These are phyloP conservation scores for Sequoia sempervirens DNA, from an alignment of 75 land plant genomes.

Conservation along the genomic window DNA sequence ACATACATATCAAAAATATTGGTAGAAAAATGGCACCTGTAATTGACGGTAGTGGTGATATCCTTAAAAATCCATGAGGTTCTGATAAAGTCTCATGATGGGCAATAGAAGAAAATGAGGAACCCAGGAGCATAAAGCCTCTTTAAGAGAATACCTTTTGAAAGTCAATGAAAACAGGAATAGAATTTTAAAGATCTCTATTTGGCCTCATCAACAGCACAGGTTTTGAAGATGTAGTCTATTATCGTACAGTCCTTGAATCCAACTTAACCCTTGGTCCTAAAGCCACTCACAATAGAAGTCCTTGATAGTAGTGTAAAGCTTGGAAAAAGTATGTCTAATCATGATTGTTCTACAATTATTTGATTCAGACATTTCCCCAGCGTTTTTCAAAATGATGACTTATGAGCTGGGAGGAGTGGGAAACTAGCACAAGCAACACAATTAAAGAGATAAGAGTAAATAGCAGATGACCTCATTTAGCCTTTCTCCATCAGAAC, in stretches of 20 bases:
- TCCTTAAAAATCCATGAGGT: neutral
- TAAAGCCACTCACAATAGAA: neutral
- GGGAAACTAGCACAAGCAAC: too few relatives aligned
- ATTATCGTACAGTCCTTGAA: neutral
- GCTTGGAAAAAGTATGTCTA: neutral
- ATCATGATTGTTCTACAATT: neutral
- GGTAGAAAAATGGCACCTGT: neutral
- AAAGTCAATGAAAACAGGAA: neutral
- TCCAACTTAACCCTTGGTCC: neutral
- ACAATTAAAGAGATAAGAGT: too few relatives aligned
- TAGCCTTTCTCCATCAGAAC: too few relatives aligned
- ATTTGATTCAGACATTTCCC: neutral
- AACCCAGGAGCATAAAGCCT: neutral
- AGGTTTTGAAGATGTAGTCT: neutral
- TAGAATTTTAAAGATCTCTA: neutral
- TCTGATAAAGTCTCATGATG: neutral
- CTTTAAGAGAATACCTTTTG: neutral
- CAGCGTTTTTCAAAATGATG: neutral
- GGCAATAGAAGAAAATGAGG: neutral
- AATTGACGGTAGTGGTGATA: neutral
- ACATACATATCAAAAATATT: neutral
- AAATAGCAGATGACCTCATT: too few relatives aligned
- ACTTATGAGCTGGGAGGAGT: too few relatives aligned
- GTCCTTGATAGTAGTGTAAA: neutral
- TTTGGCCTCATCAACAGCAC: neutral